phyloP scores from a whole-genome alignment of 805 yeast species.

The Kazachstania psychrophila region DNA sequence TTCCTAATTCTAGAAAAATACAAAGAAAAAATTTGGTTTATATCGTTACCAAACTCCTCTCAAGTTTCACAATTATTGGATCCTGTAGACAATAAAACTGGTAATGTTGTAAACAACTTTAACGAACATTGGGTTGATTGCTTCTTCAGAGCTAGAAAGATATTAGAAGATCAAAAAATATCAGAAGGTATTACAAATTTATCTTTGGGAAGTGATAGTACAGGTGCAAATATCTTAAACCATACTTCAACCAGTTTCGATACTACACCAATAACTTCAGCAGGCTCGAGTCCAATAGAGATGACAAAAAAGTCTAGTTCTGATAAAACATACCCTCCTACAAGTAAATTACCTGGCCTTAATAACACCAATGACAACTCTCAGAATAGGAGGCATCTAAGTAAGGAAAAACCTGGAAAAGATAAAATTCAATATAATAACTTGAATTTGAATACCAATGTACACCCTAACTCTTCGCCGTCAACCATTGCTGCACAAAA shows the following conservation, averaged over 20 bases:
- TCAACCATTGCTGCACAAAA: too few species aligned
- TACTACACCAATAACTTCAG: constrained; percentile 1
- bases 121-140: constrained; percentile 62
- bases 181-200: constrained; percentile 8
- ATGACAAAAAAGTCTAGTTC: background rate
- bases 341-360: too few species aligned
- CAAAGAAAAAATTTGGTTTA: constrained; percentile 47
- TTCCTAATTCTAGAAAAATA: constrained; percentile 56
- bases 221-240: constrained; percentile 2
- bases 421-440: too few species aligned
- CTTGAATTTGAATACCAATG: too few species aligned
- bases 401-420: too few species aligned
- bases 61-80: background rate
- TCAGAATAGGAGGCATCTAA: too few species aligned
- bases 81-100: constrained; percentile 19
- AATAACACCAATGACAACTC: too few species aligned
- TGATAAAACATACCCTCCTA: background rate
- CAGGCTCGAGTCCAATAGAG: background rate
- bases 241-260: constrained; percentile 6
- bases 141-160: constrained; percentile 53
- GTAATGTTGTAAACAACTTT: constrained; percentile 36
- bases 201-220: constrained; percentile 1
- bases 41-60: constrained; percentile 34
- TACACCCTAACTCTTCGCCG: too few species aligned
- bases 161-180: constrained; percentile 31